phyloP scores from a whole-genome alignment of 768 basidiomycete species.

The Vishniacozyma victoriae region DNA sequence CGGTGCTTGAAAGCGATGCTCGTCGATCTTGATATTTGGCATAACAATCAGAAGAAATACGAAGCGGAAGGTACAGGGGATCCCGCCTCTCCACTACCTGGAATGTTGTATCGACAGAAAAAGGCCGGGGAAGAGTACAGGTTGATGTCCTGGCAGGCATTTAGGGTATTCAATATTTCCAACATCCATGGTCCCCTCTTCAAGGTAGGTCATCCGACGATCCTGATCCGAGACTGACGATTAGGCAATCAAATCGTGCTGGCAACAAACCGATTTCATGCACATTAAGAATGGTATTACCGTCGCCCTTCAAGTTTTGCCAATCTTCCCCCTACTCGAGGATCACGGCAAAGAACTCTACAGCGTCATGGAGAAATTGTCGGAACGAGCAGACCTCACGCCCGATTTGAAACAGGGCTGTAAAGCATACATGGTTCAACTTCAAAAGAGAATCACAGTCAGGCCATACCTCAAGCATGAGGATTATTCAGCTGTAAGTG shows the following conservation, averaged over 20 bases:
- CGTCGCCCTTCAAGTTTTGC: slow-evolving; percentile 81
- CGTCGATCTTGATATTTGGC: slow-evolving; percentile 73
- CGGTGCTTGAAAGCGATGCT: slow-evolving; percentile 80
- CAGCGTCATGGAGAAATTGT: slow-evolving; percentile 17
- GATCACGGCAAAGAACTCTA: slow-evolving; percentile 48
- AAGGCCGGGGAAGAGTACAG: slow-evolving; percentile 45
- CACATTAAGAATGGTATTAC: slow-evolving; percentile 96
- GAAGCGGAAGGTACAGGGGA: slow-evolving; percentile 54
- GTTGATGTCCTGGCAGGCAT: slow-evolving; percentile 60
- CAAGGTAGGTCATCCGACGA: slow-evolving; percentile 52
- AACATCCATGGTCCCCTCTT: slow-evolving; percentile 81
- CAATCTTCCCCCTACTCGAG: slow-evolving; percentile 73
- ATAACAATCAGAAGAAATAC: slow-evolving; percentile 57
- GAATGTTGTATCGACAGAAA: slow-evolving; percentile 55
- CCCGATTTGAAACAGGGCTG: slow-evolving; percentile 19
- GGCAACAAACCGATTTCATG: slow-evolving; percentile 88
- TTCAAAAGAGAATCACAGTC: neutral
- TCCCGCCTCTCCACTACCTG: slow-evolving; percentile 64
- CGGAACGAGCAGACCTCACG: slow-evolving; percentile 9
- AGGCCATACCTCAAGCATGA: neutral
- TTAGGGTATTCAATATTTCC: slow-evolving; percentile 59
- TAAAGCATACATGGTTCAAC: neutral
- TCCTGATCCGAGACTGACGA: neutral
- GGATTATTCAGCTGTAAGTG: no score
- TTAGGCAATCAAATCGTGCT: slow-evolving; percentile 68